Base-by-base conservation (phyloP, 805 yeast species). In the Saitoella complicata region DNA sequence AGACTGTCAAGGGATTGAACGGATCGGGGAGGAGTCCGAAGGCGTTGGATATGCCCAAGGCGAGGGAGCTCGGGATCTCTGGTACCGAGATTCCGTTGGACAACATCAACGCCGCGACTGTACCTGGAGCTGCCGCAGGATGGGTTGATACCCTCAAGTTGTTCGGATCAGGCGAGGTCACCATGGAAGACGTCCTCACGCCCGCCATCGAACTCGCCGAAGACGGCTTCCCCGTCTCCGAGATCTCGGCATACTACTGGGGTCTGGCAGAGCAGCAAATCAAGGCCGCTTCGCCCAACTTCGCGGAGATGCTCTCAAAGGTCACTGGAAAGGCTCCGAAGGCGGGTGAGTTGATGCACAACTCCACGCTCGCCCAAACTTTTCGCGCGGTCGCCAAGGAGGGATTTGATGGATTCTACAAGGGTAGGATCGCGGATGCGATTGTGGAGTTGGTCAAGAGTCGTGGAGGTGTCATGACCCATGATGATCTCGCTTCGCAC, bases 41-140 rank as follows among this genome's bases (percentile, higher is more conserved):
- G 9, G 60, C 61, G 12, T 50, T 75, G 7, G 58, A 68, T 1
- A 58, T 78, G 8, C 78, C 76, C 10, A 60, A 66, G 48, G 65
- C 77, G 3, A 57, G 62, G 47, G 55, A 67, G 41, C 62, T 66
- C 13, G 72, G 72, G 11, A 61, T 71, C 37, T 58, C 65, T 7
- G 65, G 73, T 36, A 60, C 63, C 31, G 67, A 84, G 54, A 63
- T 80, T 32, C 74, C 74, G 0, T 51, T 49, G 12, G 62, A 63
- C 32, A 76, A 83, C 2, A 70, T 76, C 3, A 74, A 73, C 46
- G 61, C 79, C 0, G 73, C 78, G 6, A 78, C 76, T 43, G 86
- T 81, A 4, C 91, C 91, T 0, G 93, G 93, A 4, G 78, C 84
- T 1, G 69, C 80, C 41, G 83, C 84, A 5, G 88, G 84, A 0